Percentiles rank a stretch among this genome's conserved stretches.
phyloP scores from a whole-genome alignment of 768 basidiomycete genomes.

The Cystobasidium onofrii region DNA sequence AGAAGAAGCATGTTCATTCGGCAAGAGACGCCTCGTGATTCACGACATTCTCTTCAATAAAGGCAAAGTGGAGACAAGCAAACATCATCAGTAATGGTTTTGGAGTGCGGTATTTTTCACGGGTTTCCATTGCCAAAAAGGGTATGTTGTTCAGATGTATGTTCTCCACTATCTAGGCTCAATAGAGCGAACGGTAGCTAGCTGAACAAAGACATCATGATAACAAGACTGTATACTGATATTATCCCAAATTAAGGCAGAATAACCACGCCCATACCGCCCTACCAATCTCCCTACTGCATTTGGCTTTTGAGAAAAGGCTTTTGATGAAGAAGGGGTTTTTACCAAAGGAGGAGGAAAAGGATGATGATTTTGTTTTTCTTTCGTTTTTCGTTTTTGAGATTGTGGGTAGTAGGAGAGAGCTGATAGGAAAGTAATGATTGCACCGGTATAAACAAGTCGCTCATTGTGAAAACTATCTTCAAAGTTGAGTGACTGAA shows the following conservation, averaged over 20 bases:
- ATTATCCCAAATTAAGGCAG: slow-evolving; percentile 17
- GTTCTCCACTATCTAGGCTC: not conserved
- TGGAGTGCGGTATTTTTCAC: slow-evolving; percentile 21
- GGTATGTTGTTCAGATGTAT: not conserved
- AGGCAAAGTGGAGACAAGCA: not conserved
- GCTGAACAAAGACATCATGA: not conserved
- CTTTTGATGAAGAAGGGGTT: slow-evolving; percentile 1
- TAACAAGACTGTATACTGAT: not conserved
- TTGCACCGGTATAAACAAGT: not conserved
- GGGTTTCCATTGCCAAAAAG: slow-evolving; percentile 15
- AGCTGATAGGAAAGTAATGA: slow-evolving; percentile 19
- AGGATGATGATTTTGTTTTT: not conserved
- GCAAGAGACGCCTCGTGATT: too few relatives aligned
- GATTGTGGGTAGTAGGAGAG: slow-evolving; percentile 12
- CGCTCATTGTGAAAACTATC: not conserved
- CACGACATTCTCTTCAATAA: not conserved
- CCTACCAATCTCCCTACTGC: slow-evolving; percentile 31
- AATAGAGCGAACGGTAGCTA: not conserved
- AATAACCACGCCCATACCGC: slow-evolving; percentile 30
- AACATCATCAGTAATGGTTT: not conserved
- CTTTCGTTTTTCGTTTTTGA: not conserved
- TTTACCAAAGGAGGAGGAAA: not conserved
- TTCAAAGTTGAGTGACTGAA: not conserved
- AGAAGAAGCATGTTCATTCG: too few relatives aligned
- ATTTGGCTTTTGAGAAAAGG: not conserved